Percentiles rank a stretch among this genome's conserved stretches.
Evolutionary conservation across 1,284 basidiomycete species (phyloP).

Genomic region (Schizophyllum amplum): DNA sequence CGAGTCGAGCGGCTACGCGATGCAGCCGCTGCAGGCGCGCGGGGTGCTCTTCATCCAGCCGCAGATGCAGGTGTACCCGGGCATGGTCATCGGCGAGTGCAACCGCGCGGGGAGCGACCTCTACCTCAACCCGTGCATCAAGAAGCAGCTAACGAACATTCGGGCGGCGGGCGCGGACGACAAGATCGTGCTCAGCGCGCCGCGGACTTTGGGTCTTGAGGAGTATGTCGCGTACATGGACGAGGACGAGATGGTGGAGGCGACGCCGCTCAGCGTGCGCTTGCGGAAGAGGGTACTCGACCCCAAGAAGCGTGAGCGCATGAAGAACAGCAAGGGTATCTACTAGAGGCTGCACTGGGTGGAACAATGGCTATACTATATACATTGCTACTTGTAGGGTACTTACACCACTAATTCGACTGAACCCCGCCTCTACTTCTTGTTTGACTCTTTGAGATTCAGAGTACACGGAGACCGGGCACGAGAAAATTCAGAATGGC

Average conservation of each 20-base stretch:
- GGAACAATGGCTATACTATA: too few species aligned
- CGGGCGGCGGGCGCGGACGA: slow-evolving; percentile 37
- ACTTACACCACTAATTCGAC: background rate
- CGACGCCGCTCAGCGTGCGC: slow-evolving; percentile 31
- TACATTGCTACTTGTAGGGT: too few species aligned
- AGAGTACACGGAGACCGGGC: too few species aligned
- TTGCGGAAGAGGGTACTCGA: slow-evolving; percentile 33
- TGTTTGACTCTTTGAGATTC: too few species aligned
- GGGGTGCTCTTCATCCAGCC: slow-evolving; percentile 36
- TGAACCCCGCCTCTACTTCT: background rate
- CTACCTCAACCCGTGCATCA: slow-evolving; percentile 35
- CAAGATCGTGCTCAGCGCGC: slow-evolving; percentile 35
- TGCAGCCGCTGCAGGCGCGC: slow-evolving; percentile 38
- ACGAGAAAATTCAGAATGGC: too few species aligned
- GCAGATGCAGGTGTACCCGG: slow-evolving; percentile 35
- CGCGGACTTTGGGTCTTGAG: slow-evolving; percentile 32
- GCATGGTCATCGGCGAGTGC: slow-evolving; percentile 41
- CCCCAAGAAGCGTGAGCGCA: slow-evolving; percentile 19
- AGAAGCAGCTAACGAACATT: slow-evolving; percentile 40
- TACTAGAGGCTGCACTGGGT: too few species aligned
- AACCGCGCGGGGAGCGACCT: slow-evolving; percentile 32
- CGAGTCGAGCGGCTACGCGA: slow-evolving; percentile 34
- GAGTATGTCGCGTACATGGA: slow-evolving; percentile 38
- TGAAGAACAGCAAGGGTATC: slow-evolving; percentile 17
- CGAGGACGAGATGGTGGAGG: slow-evolving; percentile 38